Conservation (phyloP, 805 yeast species). For the Priceomyces melissophilus region DNA sequence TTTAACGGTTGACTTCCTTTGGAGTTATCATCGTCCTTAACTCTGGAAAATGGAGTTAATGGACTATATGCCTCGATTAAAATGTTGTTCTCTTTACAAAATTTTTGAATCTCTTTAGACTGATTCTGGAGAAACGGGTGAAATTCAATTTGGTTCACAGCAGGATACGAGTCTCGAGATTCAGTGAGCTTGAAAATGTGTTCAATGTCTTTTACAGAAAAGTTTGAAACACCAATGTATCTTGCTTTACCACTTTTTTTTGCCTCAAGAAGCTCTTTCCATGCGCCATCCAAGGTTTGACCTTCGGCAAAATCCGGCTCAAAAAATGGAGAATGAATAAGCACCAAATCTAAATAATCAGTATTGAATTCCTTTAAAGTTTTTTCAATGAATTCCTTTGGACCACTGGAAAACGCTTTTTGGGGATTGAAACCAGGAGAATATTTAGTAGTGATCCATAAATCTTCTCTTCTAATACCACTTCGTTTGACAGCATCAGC, state of each 20-base stretch:
- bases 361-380: conserved; percentile 45
- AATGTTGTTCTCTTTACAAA: conserved; percentile 47
- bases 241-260: conserved; percentile 56
- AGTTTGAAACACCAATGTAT: conserved; percentile 73
- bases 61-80: conserved; percentile 69
- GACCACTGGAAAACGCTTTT: conserved; percentile 34
- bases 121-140: conserved; percentile 68
- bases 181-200: conserved; percentile 26
- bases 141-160: conserved; percentile 69
- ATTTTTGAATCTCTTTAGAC: conserved; percentile 55
- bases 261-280: conserved; percentile 57
- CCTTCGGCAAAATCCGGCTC: conserved; percentile 40
- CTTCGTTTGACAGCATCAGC: conserved; percentile 46
- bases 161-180: conserved; percentile 45
- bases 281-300: conserved; percentile 50
- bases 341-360: conserved; percentile 56
- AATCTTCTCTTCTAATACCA: conserved; percentile 37
- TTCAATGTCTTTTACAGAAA: conserved; percentile 49
- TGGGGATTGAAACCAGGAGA: conserved; percentile 29
- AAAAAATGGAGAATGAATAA: conserved; percentile 61
- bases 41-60: conserved; percentile 58
- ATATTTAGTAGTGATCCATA: conserved; percentile 62
- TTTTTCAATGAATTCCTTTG: conserved; percentile 43
- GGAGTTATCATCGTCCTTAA: conserved; percentile 39
- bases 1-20: conserved; percentile 26